Percentiles rank a stretch among this genome's conserved stretches.
phyloP scores from a whole-genome alignment of 1,139 yeast species.

The Lodderomyces jiufengensis region DNA sequence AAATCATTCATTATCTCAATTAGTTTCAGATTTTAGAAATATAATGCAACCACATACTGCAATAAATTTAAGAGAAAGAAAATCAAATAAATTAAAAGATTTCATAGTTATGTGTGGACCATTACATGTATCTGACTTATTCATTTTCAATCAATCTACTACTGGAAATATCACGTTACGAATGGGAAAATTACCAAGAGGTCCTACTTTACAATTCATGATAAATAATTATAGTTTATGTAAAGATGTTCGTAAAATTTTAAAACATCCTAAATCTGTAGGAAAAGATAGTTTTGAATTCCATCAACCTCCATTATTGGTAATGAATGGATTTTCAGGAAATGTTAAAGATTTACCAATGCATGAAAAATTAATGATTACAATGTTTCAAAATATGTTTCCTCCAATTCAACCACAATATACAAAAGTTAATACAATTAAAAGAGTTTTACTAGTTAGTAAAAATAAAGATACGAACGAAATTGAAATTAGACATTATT shows the following conservation, averaged over 20 bases:
- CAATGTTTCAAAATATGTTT: slow-evolving; percentile 92
- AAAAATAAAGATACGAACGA: slow-evolving; percentile 66
- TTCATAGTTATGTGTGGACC: slow-evolving; percentile 98
- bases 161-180: slow-evolving; percentile 81
- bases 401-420: slow-evolving; percentile 87
- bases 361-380: slow-evolving; percentile 78
- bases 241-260: slow-evolving; percentile 72
- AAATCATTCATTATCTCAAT: slow-evolving; percentile 77
- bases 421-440: slow-evolving; percentile 70
- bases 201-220: slow-evolving; percentile 87
- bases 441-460: slow-evolving; percentile 80
- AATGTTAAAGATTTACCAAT: slow-evolving; percentile 51
- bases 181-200: slow-evolving; percentile 84
- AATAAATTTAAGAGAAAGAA: slow-evolving; percentile 78
- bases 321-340: slow-evolving; percentile 76
- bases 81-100: slow-evolving; percentile 81
- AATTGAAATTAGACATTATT: slow-evolving; percentile 85
- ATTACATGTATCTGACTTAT: slow-evolving; percentile 82
- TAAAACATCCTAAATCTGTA: slow-evolving; percentile 67
- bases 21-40: slow-evolving; percentile 82
- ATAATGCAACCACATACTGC: slow-evolving; percentile 98
- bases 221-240: slow-evolving; percentile 74
- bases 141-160: slow-evolving; percentile 80
- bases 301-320: slow-evolving; percentile 80
- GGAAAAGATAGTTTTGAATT: slow-evolving; percentile 63